Evolutionary conservation across 1,284 basidiomycete genomes (phyloP).

Genomic region (Cystobasidium sp.): DNA sequence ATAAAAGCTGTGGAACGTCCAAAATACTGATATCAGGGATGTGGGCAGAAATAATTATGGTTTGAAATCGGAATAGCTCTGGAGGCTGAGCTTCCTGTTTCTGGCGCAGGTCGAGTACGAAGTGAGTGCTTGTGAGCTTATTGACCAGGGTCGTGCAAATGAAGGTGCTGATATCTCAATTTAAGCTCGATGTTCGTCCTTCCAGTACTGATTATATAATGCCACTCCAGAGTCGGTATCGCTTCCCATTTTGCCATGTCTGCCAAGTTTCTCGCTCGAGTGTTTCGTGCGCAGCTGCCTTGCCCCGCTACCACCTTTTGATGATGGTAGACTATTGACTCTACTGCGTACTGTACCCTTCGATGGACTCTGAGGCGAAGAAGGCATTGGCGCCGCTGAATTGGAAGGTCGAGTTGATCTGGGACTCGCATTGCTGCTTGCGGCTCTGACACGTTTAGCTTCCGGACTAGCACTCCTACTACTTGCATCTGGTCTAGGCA

Average conservation of each 20-base stretch:
- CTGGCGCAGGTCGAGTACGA: no score
- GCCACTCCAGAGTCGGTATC: constrained; percentile 20
- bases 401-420: background rate
- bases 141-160: background rate
- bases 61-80: no score
- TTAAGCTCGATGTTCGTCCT: constrained; percentile 1
- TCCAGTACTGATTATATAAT: constrained; percentile 31
- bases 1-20: no score
- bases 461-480: background rate
- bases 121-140: background rate
- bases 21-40: no score
- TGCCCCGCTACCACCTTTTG: background rate
- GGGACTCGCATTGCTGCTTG: constrained; percentile 23
- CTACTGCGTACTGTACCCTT: background rate
- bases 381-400: constrained; percentile 5
- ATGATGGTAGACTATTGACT: constrained; percentile 25
- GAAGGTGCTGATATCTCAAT: background rate
- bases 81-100: no score
- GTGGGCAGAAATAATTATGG: no score
- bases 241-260: constrained; percentile 19
- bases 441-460: constrained; percentile 24
- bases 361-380: constrained; percentile 17
- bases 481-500: background rate
- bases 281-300: constrained; percentile 39
- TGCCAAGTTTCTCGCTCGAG: constrained; percentile 37